A percentile compares a stretch with the other conserved stretches of the same genome.
These are phyloP conservation scores for Citrus sp. DNA, from an alignment of 345 rosid species.

Conservation along the genomic window DNA sequence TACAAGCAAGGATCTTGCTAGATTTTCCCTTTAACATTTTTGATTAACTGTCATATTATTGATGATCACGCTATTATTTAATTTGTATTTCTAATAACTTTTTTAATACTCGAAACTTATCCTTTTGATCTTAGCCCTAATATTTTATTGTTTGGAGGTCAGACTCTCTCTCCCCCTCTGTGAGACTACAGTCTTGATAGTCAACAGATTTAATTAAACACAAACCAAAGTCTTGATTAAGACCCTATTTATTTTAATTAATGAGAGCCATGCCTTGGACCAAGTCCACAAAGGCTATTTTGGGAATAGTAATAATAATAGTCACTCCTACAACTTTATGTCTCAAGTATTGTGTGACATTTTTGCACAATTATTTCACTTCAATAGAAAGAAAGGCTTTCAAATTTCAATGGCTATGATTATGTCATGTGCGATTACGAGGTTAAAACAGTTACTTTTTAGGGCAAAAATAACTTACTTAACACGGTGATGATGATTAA, in stretches of 20 bases:
- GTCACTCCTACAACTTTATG: too few species aligned
- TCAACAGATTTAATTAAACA: constrained; percentile 24
- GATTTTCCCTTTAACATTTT: constrained; percentile 16
- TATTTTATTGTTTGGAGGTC: background rate
- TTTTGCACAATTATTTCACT: background rate
- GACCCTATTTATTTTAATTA: background rate
- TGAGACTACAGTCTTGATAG: constrained; percentile 22
- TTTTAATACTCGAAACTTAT: constrained; percentile 10
- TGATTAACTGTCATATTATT: constrained; percentile 15
- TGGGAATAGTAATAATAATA: background rate
- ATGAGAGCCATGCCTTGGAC: constrained; percentile 17
- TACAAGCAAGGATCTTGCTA: constrained; percentile 15
- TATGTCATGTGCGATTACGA: too few species aligned
- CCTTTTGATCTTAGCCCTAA: background rate
- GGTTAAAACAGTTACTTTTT: too few species aligned
- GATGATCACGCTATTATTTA: background rate
- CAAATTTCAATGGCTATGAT: too few species aligned
- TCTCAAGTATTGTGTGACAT: background rate
- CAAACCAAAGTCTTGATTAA: background rate
- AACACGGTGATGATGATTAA: too few species aligned
- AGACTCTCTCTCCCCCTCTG: background rate
- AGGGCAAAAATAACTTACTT: too few species aligned
- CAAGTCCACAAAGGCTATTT: constrained; percentile 18
- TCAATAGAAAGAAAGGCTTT: too few species aligned
- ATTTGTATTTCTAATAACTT: background rate